Evolutionary conservation across 495 filamentous ascomycete genomes (phyloP).

Genomic region (Daldinia concentrica): DNA sequence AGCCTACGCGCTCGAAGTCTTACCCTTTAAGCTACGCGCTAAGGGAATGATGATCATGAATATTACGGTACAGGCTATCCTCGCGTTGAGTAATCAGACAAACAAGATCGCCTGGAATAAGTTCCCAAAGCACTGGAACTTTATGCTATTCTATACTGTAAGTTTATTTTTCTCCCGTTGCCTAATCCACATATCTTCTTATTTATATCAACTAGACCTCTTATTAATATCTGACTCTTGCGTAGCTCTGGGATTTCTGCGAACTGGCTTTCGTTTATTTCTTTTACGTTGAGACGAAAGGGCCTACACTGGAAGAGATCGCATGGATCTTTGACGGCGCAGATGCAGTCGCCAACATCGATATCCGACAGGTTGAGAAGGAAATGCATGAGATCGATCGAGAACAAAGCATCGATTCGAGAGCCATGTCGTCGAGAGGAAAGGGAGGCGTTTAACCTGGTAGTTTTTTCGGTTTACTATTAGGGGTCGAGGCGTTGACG

Average conservation of each 20-base stretch:
- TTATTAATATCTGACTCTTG: slow-evolving; percentile 7
- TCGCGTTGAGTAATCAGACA: slow-evolving; percentile 68
- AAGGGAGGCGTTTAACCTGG: slow-evolving; percentile 11
- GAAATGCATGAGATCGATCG: slow-evolving; percentile 53
- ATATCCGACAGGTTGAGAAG: slow-evolving; percentile 59
- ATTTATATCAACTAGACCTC: not conserved
- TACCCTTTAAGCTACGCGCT: slow-evolving; percentile 72
- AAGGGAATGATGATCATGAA: slow-evolving; percentile 76
- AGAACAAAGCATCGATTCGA: slow-evolving; percentile 44
- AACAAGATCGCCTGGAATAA: slow-evolving; percentile 69
- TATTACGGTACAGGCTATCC: slow-evolving; percentile 66
- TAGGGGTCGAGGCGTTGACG: not conserved
- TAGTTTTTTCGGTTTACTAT: not conserved
- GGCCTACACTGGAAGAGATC: slow-evolving; percentile 71
- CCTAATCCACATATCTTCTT: no score
- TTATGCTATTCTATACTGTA: slow-evolving; percentile 69
- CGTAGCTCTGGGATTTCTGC: slow-evolving; percentile 63
- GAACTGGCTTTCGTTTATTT: slow-evolving; percentile 72
- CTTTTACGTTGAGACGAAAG: slow-evolving; percentile 72
- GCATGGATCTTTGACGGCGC: slow-evolving; percentile 68
- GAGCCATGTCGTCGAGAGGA: slow-evolving; percentile 25
- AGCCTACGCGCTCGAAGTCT: slow-evolving; percentile 72
- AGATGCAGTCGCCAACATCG: slow-evolving; percentile 60
- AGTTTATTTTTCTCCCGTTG: slow-evolving; percentile 21
- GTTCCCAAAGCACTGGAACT: slow-evolving; percentile 66